Conservation (phyloP, 257 asterid genomes). For the Forsythia suspensa region DNA sequence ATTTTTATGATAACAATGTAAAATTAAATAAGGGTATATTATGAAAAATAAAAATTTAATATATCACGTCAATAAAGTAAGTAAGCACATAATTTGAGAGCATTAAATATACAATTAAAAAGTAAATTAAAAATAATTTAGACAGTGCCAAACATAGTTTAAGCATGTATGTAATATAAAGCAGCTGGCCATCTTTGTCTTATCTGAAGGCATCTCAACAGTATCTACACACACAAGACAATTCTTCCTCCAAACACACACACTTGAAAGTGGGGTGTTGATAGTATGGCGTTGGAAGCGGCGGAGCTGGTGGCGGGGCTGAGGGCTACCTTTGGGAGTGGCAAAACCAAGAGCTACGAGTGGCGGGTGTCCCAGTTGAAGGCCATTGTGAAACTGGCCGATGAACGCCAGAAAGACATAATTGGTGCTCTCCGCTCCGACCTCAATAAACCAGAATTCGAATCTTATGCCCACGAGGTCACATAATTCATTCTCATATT, state of each 20-base stretch:
- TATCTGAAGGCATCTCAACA: background rate
- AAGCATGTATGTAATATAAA: too few species aligned
- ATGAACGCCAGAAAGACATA: slow-evolving; percentile 65
- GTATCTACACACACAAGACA: background rate
- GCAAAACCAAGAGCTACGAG: slow-evolving; percentile 64
- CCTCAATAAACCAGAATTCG: slow-evolving; percentile 72
- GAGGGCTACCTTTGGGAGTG: slow-evolving; percentile 47
- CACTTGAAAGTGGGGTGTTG: background rate
- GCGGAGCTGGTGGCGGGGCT: slow-evolving; percentile 61
- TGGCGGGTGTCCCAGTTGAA: slow-evolving; percentile 92
- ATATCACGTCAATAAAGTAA: too few species aligned
- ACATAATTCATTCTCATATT: background rate
- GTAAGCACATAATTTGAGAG: too few species aligned
- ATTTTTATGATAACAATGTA: too few species aligned
- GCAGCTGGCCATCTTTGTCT: background rate
- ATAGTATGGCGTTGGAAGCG: slow-evolving; percentile 37
- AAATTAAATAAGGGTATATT: too few species aligned
- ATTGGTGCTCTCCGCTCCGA: slow-evolving; percentile 65
- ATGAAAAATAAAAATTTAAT: too few species aligned
- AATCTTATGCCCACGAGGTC: slow-evolving; percentile 76
- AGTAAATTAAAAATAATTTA: too few species aligned
- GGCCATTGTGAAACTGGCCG: slow-evolving; percentile 53
- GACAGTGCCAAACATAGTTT: too few species aligned
- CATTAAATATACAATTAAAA: too few species aligned
- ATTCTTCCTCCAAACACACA: background rate